Evolutionary conservation across 2,329 filamentous ascomycete genomes (phyloP).

Genomic region (Nannizziopsis arthrosporioides): DNA sequence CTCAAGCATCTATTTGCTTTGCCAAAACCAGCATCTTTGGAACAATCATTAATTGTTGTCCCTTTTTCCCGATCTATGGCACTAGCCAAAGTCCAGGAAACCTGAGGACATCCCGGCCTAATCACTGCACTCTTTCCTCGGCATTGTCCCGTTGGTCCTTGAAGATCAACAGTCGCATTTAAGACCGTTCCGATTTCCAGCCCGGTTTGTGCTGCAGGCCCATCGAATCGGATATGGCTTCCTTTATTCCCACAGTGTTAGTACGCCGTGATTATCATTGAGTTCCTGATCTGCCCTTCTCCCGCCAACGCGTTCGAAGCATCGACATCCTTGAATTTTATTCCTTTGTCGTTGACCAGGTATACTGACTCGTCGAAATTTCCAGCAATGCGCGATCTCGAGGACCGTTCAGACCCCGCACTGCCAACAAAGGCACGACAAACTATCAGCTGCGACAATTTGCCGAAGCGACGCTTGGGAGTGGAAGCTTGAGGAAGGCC

Average conservation of each 20-base stretch:
- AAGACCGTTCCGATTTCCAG: not conserved
- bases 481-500: constrained; percentile 86
- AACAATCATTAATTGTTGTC: not conserved
- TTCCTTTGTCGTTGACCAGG: not conserved
- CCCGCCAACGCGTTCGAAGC: not conserved
- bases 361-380: not conserved
- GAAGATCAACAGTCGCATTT: constrained; percentile 4
- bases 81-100: not conserved
- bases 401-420: constrained; percentile 83
- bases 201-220: constrained; percentile 3
- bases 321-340: not conserved
- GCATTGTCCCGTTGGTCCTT: not conserved
- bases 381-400: constrained; percentile 71
- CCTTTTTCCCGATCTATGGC: not conserved
- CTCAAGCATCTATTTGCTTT: not conserved
- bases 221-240: constrained; percentile 5
- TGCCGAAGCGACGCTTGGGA: constrained; percentile 90
- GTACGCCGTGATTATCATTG: not conserved
- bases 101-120: not conserved
- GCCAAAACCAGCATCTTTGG: not conserved
- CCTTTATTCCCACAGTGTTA: constrained; percentile 10
- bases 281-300: not conserved
- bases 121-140: not conserved
- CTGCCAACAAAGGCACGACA: constrained; percentile 70
- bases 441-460: constrained; percentile 95